phyloP scores from a whole-genome alignment of 1,284 basidiomycete genomes.

The Phellinidium pouzarii region DNA sequence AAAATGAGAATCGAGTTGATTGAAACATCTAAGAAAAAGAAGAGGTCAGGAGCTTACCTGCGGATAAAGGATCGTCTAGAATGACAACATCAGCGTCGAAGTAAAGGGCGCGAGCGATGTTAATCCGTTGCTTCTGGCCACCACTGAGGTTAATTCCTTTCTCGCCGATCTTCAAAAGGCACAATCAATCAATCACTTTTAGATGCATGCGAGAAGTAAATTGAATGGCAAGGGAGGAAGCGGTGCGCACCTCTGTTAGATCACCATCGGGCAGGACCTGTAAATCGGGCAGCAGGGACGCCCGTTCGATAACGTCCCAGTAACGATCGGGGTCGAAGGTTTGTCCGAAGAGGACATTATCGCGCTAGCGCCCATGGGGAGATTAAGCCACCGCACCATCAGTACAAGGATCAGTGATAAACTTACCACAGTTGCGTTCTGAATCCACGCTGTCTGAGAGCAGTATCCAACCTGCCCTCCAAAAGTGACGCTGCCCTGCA shows the following conservation, averaged over 20 bases:
- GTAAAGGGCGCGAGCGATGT: slow-evolving; percentile 71
- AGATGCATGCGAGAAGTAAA: too few relatives aligned
- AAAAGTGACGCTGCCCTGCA: slow-evolving; percentile 48
- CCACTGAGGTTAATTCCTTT: slow-evolving; percentile 58
- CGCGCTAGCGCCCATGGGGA: slow-evolving; percentile 33
- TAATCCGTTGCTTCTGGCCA: slow-evolving; percentile 59
- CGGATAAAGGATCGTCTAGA: slow-evolving; percentile 72
- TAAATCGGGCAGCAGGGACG: slow-evolving; percentile 63
- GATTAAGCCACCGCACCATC: background rate
- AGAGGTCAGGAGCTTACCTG: slow-evolving; percentile 46
- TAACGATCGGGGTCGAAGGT: slow-evolving; percentile 63
- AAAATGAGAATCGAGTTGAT: background rate
- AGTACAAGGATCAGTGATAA: slow-evolving; percentile 21
- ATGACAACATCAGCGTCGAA: slow-evolving; percentile 63
- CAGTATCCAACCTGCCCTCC: slow-evolving; percentile 77
- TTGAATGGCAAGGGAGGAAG: slow-evolving; percentile 9
- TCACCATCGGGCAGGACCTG: slow-evolving; percentile 70
- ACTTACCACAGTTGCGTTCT: slow-evolving; percentile 68
- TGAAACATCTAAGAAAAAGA: too few relatives aligned
- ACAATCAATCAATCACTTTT: background rate
- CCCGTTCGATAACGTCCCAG: slow-evolving; percentile 55
- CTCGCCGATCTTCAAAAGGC: slow-evolving; percentile 47
- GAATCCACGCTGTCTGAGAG: slow-evolving; percentile 86
- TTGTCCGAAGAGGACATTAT: slow-evolving; percentile 65
- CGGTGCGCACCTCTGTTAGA: slow-evolving; percentile 50